Base-by-base conservation (phyloP, 208 protist species). In the Trypanosoma vivax region DNA sequence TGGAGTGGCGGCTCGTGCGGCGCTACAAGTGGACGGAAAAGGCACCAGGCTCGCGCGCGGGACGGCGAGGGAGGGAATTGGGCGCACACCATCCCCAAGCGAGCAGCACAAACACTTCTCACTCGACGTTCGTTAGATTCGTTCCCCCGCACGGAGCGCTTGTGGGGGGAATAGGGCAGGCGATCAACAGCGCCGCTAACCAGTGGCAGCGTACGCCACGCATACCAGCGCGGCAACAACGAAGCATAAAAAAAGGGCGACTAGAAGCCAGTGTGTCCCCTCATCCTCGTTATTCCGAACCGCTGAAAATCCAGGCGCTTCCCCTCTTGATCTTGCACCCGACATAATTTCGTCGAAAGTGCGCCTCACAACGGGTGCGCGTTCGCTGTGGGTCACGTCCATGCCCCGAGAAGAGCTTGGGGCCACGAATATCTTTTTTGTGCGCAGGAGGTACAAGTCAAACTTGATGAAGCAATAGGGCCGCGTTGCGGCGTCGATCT, bases 391-490 rank as follows among this genome's bases (percentile, higher is more conserved):
- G 10, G 41, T 3, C 16, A 53, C 28, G 6, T 30, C 45, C 47
- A 62, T 47, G 31, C 50, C 61, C 11, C 67, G 60, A n/a, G 41
- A 56, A 2, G 55, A 39, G 11, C 39, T 49, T 6, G 60, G 31
- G 35, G 64, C 45, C 33, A 42, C 21, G 51, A 71, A 64, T 31
- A 66, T 50, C 29, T 48, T 63, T 46, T 77, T 77, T 19, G 53
- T 68, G 13, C 55, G 45, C 54, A 71, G 70, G 21, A 77, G 42
- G 23, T 67, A 73, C n/a, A 64, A 25, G 31, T 77, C 71, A 61
- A 73, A 78, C 28, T 61, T 70, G 38, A 78, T 64, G 47, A 78
- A 78, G 47, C 58, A 62, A 35, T 78, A 78, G 5, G 71, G 71
- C 10, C 71, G 64, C 18, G 55, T 53, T 3, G 60, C 65, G 10